Evolutionary conservation across 179 eudicot genomes (phyloP).

Genomic region (Silene vulgaris): DNA sequence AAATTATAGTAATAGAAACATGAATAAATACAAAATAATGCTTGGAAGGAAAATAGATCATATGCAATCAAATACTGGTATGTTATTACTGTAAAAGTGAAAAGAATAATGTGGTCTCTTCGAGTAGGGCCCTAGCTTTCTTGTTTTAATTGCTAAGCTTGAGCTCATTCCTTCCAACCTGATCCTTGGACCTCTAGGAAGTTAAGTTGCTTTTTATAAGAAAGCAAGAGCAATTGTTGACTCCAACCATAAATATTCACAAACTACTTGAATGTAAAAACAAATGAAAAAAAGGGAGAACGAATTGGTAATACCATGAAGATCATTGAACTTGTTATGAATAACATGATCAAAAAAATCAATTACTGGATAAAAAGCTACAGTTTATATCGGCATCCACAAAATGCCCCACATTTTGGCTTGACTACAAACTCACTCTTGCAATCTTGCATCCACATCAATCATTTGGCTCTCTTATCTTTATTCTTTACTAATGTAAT

Average conservation of each 20-base stretch:
- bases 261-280: constrained; percentile 1
- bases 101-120: neutral
- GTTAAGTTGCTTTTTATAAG: neutral
- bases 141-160: neutral
- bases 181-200: neutral
- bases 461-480: neutral
- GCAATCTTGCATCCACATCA: constrained; percentile 1
- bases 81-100: neutral
- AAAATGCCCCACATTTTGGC: neutral
- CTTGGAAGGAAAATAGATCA: neutral
- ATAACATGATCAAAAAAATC: neutral
- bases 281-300: neutral
- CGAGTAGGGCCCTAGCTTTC: neutral
- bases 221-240: neutral
- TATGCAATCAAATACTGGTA: neutral
- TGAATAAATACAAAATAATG: neutral
- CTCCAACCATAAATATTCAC: constrained; percentile 1
- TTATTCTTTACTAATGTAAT: neutral
- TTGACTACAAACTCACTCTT: neutral
- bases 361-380: neutral
- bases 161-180: constrained; percentile 1
- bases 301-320: neutral
- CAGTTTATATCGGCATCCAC: neutral
- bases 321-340: constrained; percentile 1
- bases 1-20: neutral